Evolutionary conservation across 768 basidiomycete species (phyloP), one percentile per base, ranked within the genome.

Genomic region (Leucocoprinus leucothites): DNA sequence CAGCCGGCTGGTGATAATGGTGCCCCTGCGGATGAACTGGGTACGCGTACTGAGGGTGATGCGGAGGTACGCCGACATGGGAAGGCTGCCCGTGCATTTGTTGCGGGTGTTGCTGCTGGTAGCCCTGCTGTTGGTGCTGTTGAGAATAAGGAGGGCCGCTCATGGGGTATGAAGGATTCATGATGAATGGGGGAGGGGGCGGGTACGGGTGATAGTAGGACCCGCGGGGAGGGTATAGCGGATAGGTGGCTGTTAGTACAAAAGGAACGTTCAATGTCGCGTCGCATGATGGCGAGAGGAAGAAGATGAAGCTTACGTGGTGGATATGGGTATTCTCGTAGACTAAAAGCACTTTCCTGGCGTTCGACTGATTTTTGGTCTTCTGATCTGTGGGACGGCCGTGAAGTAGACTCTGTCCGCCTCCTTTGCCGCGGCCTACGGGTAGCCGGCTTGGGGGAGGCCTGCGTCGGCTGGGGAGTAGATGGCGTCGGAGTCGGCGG

Each of bases 141-240:
- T 62, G 71, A 61, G 70, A 63, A 54, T 73, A 75, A 18, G 74
- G 71, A 9, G 85, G 76, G 57, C 82, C 80, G 64, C 81, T 83
- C 60, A 82, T 72, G 22, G 84, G 78, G 62, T 88, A 90, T 57
- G 80, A 71, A 51, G 84, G 82, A 67, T 89, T 90, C 86, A 89
- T 89, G 67, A 84, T 75, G 47, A 56, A 56, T 6, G 54, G 26
- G n/a, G 54, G 53, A 28, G 51, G 52, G 9, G 45, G 36, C 63
- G 71, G 69, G 49, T 80, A 82, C 8, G 79, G 72, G 22, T 74
- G 74, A 58, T 80, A 76, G 56, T 81, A 66, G 66, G 75, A 67
- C 58, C 65, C 67, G 62, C 68, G 66, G 53, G 70, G 63, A 25
- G 71, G 47, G 69, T 61, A 62, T 67, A 70, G 65, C 55, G 60